Base-by-base conservation (phyloP, 805 yeast genomes). In the Metschnikowia matae region DNA sequence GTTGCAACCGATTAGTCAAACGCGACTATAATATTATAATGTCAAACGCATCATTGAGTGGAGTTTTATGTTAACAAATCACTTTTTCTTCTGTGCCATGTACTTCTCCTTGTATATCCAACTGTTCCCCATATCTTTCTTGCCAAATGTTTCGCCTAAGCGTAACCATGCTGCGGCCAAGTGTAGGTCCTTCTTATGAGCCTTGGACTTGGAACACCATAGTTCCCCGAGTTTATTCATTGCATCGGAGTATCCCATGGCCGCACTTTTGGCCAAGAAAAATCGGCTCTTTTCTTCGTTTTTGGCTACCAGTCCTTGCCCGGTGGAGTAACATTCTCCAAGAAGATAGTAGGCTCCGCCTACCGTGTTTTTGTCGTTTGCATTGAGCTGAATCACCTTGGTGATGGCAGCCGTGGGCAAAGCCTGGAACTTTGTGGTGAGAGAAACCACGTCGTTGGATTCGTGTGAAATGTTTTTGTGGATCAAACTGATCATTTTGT, bases 81-180 rank as follows among this genome's bases (percentile, higher is more conserved):
- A 53, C 45, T 50, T 38, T 44, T 49, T 52, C 45, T 48, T 51
- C 40, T 38, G 54, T 32, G 48, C 53, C 53, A 52, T 63, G 59
- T 86, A 85, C 69, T 85, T 85, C 43, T 80, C 81, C 64, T 84
- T 85, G 68, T 84, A 81, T 34, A 85, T 84, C 92, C 92, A 86
- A 52, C 83, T 79, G 50, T 84, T 82, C 0, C 90, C 91, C 23
- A 83, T 77, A 49, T 83, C 67, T 55, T 74, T 77, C 20, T 77
- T 78, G 3, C 90, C 90, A 55, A 77, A 74, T 29, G 74, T 67
- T 48, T 83, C 89, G 14, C 88, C 85, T 32, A 81, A 66, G 39
- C 91, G 72, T 50, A 81, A 78, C 84, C 90, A 84, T 11, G 83
- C 80, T 2, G 91, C 87, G 2, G 92, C 88, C 58, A 78, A 70